These are phyloP conservation scores for Suillus paluster DNA, from an alignment of 768 basidiomycete genomes.

Conservation along the genomic window DNA sequence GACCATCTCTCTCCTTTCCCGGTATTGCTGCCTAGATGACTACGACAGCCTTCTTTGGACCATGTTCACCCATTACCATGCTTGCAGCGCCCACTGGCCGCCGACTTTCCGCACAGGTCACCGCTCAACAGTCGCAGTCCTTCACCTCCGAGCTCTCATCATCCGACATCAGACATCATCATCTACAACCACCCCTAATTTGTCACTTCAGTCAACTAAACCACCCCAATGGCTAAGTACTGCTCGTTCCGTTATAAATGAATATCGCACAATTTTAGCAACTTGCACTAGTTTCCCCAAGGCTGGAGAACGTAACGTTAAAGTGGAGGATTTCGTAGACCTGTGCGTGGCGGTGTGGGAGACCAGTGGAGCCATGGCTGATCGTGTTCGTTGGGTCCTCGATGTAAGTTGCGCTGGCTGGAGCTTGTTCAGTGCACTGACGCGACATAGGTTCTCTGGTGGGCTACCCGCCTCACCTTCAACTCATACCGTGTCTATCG, in stretches of 20 bases:
- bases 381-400: slow-evolving; percentile 76
- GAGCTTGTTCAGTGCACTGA: neutral
- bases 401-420: slow-evolving; percentile 54
- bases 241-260: slow-evolving; percentile 67
- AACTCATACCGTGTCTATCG: slow-evolving; percentile 86
- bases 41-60: slow-evolving; percentile 55
- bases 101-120: slow-evolving; percentile 77
- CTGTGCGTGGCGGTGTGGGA: slow-evolving; percentile 84
- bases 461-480: slow-evolving; percentile 93
- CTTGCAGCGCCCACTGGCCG: slow-evolving; percentile 75
- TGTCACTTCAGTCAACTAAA: slow-evolving; percentile 28
- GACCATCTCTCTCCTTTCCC: slow-evolving; percentile 68
- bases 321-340: slow-evolving; percentile 86
- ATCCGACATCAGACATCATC: slow-evolving; percentile 45
- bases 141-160: slow-evolving; percentile 78
- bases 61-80: slow-evolving; percentile 63
- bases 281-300: slow-evolving; percentile 76
- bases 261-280: slow-evolving; percentile 71
- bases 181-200: slow-evolving; percentile 18
- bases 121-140: slow-evolving; percentile 66
- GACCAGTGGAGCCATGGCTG: slow-evolving; percentile 62
- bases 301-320: slow-evolving; percentile 77
- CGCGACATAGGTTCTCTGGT: slow-evolving; percentile 76
- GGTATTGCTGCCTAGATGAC: slow-evolving; percentile 42
- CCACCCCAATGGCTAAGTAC: slow-evolving; percentile 64